phyloP scores from a whole-genome alignment of 192 early-diverging fungal species.

The Helicostylum pulchrum region DNA sequence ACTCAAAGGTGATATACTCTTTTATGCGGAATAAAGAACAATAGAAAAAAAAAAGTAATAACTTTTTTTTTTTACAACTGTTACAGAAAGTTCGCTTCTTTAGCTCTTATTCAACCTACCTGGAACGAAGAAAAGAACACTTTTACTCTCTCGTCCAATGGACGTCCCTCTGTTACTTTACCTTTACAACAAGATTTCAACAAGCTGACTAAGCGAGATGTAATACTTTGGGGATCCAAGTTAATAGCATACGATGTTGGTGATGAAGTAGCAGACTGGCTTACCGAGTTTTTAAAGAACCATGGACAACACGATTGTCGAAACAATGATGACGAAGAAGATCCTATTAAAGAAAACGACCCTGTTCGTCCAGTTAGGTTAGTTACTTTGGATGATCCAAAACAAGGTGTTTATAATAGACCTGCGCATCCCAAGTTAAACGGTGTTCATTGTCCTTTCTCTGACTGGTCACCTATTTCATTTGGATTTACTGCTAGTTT shows the following conservation, averaged over 20 bases:
- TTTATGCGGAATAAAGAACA: not conserved
- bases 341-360: not conserved
- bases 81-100: slow-evolving; percentile 26
- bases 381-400: slow-evolving; percentile 22
- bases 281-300: slow-evolving; percentile 35
- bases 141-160: slow-evolving; percentile 11
- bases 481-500: slow-evolving; percentile 25
- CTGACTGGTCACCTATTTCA: slow-evolving; percentile 34
- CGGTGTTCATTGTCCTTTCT: slow-evolving; percentile 25
- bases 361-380: slow-evolving; percentile 1
- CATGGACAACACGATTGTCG: slow-evolving; percentile 15
- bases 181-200: slow-evolving; percentile 25
- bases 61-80: not conserved
- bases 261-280: slow-evolving; percentile 57
- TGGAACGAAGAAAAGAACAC: slow-evolving; percentile 9
- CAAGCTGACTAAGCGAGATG: slow-evolving; percentile 18
- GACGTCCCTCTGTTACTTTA: slow-evolving; percentile 8
- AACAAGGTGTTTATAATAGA: slow-evolving; percentile 20
- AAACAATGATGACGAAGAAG: not conserved
- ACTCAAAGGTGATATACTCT: slow-evolving; percentile 28
- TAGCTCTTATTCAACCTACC: slow-evolving; percentile 23
- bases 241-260: slow-evolving; percentile 62
- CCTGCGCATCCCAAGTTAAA: slow-evolving; percentile 33
- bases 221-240: slow-evolving; percentile 37
- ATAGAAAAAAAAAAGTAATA: not conserved